Evolutionary conservation across 352 stramenopile genomes (phyloP).

Genomic region (Phytophthora cactorum): DNA sequence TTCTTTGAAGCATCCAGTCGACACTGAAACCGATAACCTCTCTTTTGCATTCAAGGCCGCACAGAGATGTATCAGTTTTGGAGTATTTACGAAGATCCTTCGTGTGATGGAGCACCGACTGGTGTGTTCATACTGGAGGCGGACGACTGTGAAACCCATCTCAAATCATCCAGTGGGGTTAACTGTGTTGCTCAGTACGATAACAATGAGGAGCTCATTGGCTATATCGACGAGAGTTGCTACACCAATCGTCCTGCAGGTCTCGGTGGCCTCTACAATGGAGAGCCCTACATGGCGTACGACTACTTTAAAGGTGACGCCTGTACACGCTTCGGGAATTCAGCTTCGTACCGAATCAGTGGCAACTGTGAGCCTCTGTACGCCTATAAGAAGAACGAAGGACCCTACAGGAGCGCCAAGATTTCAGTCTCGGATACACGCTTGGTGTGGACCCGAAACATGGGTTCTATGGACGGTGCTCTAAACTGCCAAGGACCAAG

Average conservation of each 20-base stretch:
- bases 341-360: conserved; percentile 5
- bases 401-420: conserved; percentile 2
- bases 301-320: conserved; percentile 3
- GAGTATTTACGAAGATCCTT: conserved; percentile 2
- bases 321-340: conserved; percentile 5
- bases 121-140: not conserved
- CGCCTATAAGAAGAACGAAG: not conserved
- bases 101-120: conserved; percentile 3
- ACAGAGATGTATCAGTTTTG: conserved; percentile 2
- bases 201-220: not conserved
- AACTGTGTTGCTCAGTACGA: conserved; percentile 3
- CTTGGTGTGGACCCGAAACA: conserved; percentile 6
- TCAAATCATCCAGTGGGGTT: not conserved
- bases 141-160: conserved; percentile 1
- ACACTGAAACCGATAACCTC: not conserved
- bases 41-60: not conserved
- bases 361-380: conserved; percentile 6
- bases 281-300: conserved; percentile 10
- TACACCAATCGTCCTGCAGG: not conserved
- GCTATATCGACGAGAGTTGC: conserved; percentile 8
- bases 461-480: not conserved
- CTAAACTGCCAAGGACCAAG: not conserved
- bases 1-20: not conserved
- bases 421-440: not conserved
- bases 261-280: conserved; percentile 2